A percentile compares a stretch with the other conserved stretches of the same genome.
Evolutionary conservation across 2,329 filamentous ascomycete genomes (phyloP).

Genomic region (Cladosporium sphaerospermum): DNA sequence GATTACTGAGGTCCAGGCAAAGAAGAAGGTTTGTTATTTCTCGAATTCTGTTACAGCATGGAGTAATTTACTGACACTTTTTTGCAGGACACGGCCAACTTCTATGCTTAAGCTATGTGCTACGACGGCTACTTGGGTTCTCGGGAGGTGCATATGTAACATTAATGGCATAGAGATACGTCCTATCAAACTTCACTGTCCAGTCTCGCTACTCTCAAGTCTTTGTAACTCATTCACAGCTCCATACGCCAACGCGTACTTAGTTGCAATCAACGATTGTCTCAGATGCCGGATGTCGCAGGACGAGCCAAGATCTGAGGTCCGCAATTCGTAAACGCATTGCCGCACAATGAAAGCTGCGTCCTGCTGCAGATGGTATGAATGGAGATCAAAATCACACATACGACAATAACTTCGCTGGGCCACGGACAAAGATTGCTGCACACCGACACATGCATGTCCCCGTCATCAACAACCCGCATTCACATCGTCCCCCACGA

Average conservation of each 20-base stretch:
- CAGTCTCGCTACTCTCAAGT: background rate
- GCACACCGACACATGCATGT: no score
- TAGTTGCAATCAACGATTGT: no score
- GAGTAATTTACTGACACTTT: slow-evolving; percentile 9
- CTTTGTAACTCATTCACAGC: background rate
- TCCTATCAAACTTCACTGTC: background rate
- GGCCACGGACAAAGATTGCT: no score
- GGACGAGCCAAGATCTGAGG: no score
- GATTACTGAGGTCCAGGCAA: slow-evolving; percentile 87
- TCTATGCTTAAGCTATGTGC: slow-evolving; percentile 26
- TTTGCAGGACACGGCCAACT: slow-evolving; percentile 31
- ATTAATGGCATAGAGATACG: slow-evolving; percentile 10
- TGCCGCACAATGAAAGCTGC: no score
- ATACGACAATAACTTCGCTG: no score
- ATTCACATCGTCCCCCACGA: no score
- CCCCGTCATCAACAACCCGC: no score
- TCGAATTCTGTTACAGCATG: background rate
- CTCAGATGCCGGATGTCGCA: no score
- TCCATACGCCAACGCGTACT: background rate
- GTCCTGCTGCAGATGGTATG: no score
- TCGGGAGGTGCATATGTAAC: slow-evolving; percentile 2
- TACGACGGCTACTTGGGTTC: background rate
- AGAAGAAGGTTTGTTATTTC: slow-evolving; percentile 66
- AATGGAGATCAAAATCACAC: no score
- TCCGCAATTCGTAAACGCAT: no score